Evolutionary conservation across 2,329 filamentous ascomycete genomes (phyloP), one percentile per base, ranked within the genome.

Genomic region (Dactylellina sp.): DNA sequence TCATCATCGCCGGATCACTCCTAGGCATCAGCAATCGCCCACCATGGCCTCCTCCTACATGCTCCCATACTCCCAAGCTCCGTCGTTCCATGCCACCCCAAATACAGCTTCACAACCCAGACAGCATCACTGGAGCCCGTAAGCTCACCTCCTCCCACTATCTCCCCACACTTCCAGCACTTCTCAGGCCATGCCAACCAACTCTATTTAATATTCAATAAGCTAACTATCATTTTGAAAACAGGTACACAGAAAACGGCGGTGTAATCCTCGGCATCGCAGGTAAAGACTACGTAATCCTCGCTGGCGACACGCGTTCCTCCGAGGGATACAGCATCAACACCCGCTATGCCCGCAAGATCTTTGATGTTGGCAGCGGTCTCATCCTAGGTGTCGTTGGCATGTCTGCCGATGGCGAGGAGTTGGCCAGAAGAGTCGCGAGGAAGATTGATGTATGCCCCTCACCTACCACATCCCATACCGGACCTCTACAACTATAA

Each of bases 271-370:
- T 99, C 65, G 95, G 93, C 80, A 98, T 99, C 82, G 90, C 92
- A 40, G 95, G 96, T 78, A 89, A 89, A 80, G 91, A 96, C 85
- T 99, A 98, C 85, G 89, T 93, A 80, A 96, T 99, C 84, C 89
- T 99, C 81, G 95, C 95, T 47, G 95, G 96, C 83, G 95, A 99
- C 85, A 99, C 95, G 79, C 91, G 95, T 81, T 92, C 92, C 80
- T 97, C 93, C 64, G 91, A 91, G 77, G 95, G 96, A 81, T 99
- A 97, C 88, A 97, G 91, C 86, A 99, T 99, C 89, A 97, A 99
- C 88, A 93, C 93, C 71, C 91, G 95, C 79, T 94, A 91, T 85
- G 88, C 90, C 71, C 95, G 95, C 66, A 99, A 99, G 84, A 91
- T 99, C 76, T 99, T 97, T 88, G 93, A 91, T 83, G 96, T 99